Evolutionary conservation across 345 rosid genomes (phyloP), one percentile per base, ranked within the genome.

Genomic region (Isatis tinctoria): DNA sequence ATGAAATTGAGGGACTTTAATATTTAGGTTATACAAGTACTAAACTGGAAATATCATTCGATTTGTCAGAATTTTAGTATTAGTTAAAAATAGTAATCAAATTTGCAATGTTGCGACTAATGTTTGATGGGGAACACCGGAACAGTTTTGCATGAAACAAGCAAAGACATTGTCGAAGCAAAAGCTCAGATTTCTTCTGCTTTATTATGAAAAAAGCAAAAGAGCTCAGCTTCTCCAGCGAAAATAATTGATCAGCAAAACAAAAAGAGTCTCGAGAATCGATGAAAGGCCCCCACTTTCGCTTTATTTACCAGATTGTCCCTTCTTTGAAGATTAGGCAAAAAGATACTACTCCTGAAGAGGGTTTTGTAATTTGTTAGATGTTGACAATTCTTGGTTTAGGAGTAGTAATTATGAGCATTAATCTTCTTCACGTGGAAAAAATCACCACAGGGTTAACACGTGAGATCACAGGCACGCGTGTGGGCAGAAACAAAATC

Each of bases 381-480:
- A 53, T 53, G 56, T 33, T 64, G 26, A 24, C 27, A 69, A 57
- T 36, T 60, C 52, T 49, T 49, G 53, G 60, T 72, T 49, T 18
- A 8, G n/a, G 41, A 51, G 51, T 17, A 17, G 61, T 67, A 48
- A 48, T 59, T 74, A 74, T 74, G 78, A 67, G 16, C 72, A 74
- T 74, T 67, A 58, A 66, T 67, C 73, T 47, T 57, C 60, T 74
- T 74, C 78, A 74, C 78, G 36, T 74, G 78, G 24, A 66, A 48
- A 14, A 65, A 48, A 33, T 66, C 70, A 12, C n/a, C n/a, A 35
- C 5, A 22, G 60, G 17, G 5, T 35, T 43, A 16, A 37, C 78
- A 66, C 72, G 78, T 74, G 78, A 66, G 73, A 18, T 58, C 20
- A 66, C 43, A 14, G 60, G 10, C 70, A 74, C 73, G 78, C 78